Percentiles rank a stretch among this genome's conserved stretches.
Evolutionary conservation across 139 green algal species (phyloP).

Genomic region (Mychonastes homosphaera): DNA sequence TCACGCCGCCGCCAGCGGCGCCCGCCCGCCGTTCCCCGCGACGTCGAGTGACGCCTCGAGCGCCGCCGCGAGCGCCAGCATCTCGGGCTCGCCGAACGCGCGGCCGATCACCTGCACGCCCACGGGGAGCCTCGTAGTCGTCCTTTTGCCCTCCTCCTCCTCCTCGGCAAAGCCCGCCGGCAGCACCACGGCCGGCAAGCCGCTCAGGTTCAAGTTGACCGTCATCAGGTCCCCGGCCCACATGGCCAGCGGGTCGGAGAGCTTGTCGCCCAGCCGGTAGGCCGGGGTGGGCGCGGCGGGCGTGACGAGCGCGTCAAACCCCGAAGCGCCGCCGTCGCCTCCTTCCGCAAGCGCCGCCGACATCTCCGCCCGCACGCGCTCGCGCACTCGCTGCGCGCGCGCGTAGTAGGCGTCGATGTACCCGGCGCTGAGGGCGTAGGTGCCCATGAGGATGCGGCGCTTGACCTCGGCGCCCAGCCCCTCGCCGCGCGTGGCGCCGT

Average conservation of each 20-base stretch:
- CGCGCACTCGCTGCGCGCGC: constrained; percentile 70
- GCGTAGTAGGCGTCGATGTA: constrained; percentile 98
- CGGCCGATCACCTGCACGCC: constrained; percentile 70
- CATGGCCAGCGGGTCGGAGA: constrained; percentile 77
- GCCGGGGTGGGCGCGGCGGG: constrained; percentile 74
- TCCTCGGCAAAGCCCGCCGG: constrained; percentile 46
- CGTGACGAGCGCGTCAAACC: constrained; percentile 64
- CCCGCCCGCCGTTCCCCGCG: no score
- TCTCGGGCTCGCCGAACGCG: constrained; percentile 55
- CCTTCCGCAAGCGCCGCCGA: constrained; percentile 34
- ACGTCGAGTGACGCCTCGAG: no score
- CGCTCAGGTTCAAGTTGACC: constrained; percentile 87
- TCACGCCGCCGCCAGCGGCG: no score
- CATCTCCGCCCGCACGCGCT: constrained; percentile 54
- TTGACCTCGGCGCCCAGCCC: constrained; percentile 83
- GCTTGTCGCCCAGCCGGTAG: constrained; percentile 77
- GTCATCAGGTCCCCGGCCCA: constrained; percentile 95
- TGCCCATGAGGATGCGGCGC: constrained; percentile 95
- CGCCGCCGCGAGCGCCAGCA: constrained; percentile 52
- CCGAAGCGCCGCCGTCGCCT: constrained; percentile 51
- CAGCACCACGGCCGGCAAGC: constrained; percentile 72
- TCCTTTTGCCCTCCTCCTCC: background rate
- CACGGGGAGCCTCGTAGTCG: constrained; percentile 58
- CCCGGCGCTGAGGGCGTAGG: constrained; percentile 86
- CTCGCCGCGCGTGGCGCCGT: constrained; percentile 37